phyloP scores from a whole-genome alignment of 441 rosid species.

The Erodium chrysanthum region DNA sequence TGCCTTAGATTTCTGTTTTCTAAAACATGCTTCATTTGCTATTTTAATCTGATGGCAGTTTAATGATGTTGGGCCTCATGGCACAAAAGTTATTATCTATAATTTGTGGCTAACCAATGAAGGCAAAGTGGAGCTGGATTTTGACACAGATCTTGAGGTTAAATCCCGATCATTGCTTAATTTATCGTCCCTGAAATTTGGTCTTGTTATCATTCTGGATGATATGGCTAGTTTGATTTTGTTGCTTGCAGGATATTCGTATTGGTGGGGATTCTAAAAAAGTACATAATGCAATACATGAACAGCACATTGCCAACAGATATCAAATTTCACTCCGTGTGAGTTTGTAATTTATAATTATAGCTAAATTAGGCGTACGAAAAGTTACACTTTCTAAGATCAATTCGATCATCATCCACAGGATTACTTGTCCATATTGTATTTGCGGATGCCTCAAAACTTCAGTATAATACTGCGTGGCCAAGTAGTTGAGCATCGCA shows the following conservation, averaged over 20 bases:
- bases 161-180: conserved; percentile 9
- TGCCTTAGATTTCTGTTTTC: not conserved
- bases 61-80: conserved; percentile 63
- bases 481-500: conserved; percentile 57
- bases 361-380: not conserved
- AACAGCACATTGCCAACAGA: conserved; percentile 59
- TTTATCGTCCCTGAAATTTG: conserved; percentile 1
- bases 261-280: conserved; percentile 50
- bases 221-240: conserved; percentile 16
- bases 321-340: conserved; percentile 67
- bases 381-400: conserved; percentile 6
- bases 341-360: conserved; percentile 24
- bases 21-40: conserved; percentile 2
- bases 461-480: conserved; percentile 74
- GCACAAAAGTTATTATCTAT: conserved; percentile 77
- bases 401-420: conserved; percentile 25
- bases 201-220: conserved; percentile 14
- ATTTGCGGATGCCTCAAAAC: conserved; percentile 65
- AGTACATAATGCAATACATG: conserved; percentile 38
- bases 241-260: conserved; percentile 55
- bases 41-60: conserved; percentile 41
- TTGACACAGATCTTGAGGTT: conserved; percentile 61
- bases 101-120: conserved; percentile 72
- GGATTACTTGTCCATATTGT: conserved; percentile 78
- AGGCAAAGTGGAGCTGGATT: conserved; percentile 66